Evolutionary conservation across 495 filamentous ascomycete genomes (phyloP).

Genomic region (Penicillium argentinense): DNA sequence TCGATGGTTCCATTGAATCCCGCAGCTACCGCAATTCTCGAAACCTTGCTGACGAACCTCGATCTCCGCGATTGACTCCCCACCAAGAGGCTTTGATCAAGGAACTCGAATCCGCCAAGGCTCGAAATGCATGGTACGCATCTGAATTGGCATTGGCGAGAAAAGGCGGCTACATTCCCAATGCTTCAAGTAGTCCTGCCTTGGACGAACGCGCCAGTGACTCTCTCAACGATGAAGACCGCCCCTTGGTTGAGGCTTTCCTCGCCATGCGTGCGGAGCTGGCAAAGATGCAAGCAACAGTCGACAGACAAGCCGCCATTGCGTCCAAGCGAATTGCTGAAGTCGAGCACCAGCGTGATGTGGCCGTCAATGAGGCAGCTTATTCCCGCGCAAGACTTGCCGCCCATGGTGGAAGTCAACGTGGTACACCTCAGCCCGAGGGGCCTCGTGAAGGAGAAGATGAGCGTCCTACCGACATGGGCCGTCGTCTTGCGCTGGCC

Average conservation of each 20-base stretch:
- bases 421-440: slow-evolving; percentile 70
- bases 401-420: slow-evolving; percentile 71
- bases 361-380: slow-evolving; percentile 85
- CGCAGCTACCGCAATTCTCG: slow-evolving; percentile 41
- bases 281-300: slow-evolving; percentile 69
- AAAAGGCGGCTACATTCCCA: slow-evolving; percentile 81
- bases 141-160: slow-evolving; percentile 89
- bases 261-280: slow-evolving; percentile 86
- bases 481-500: slow-evolving; percentile 75
- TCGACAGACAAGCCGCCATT: slow-evolving; percentile 79
- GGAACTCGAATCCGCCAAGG: slow-evolving; percentile 79
- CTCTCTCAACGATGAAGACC: slow-evolving; percentile 83
- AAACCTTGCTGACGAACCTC: slow-evolving; percentile 42
- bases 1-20: slow-evolving; percentile 46
- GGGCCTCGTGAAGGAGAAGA: slow-evolving; percentile 55
- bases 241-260: slow-evolving; percentile 88
- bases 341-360: slow-evolving; percentile 88
- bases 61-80: slow-evolving; percentile 45
- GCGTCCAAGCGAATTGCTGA: slow-evolving; percentile 90
- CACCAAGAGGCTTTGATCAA: slow-evolving; percentile 62
- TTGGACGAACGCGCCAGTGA: slow-evolving; percentile 76
- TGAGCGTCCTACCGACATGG: slow-evolving; percentile 75
- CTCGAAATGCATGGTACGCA: slow-evolving; percentile 93
- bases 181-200: slow-evolving; percentile 65
- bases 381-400: slow-evolving; percentile 94